Evolutionary conservation across 495 filamentous ascomycete genomes (phyloP).

Genomic region (Wilcoxina mikolae): DNA sequence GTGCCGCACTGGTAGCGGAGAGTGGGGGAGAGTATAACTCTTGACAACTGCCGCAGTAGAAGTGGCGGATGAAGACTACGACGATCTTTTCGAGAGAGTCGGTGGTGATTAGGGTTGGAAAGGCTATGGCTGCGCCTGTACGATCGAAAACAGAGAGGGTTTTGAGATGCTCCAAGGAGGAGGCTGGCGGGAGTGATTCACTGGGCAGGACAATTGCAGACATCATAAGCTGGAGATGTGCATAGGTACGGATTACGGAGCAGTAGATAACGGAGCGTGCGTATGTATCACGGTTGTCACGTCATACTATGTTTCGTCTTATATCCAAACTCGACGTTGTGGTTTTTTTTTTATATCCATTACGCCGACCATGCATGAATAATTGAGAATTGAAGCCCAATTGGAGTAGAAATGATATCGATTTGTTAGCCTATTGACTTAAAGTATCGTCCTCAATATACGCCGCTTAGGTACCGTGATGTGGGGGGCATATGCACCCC

Average conservation of each 20-base stretch:
- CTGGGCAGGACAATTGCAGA: not conserved
- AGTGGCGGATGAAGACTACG: conserved; percentile 74
- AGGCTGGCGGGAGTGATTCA: not conserved
- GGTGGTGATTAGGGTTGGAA: conserved; percentile 29
- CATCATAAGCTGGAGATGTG: no score
- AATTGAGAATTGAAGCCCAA: not conserved
- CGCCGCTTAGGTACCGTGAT: no score
- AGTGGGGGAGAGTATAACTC: not conserved
- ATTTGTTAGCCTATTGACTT: not conserved
- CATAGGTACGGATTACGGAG: no score
- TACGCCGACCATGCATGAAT: not conserved
- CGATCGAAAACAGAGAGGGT: not conserved
- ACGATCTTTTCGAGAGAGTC: not conserved
- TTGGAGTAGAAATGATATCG: not conserved
- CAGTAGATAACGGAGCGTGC: no score
- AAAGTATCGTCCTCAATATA: no score
- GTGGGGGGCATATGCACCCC: not conserved
- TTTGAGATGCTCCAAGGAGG: not conserved
- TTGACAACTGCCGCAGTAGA: conserved; percentile 68
- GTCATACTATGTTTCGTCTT: not conserved
- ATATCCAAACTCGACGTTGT: not conserved
- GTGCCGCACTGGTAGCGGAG: no score
- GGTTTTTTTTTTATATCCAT: not conserved
- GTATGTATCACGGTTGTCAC: not conserved
- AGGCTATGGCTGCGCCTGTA: not conserved